Evolutionary conservation across 305 asterid genomes (phyloP), one percentile per base, ranked within the genome.

Genomic region (Fraxinus baroniana): DNA sequence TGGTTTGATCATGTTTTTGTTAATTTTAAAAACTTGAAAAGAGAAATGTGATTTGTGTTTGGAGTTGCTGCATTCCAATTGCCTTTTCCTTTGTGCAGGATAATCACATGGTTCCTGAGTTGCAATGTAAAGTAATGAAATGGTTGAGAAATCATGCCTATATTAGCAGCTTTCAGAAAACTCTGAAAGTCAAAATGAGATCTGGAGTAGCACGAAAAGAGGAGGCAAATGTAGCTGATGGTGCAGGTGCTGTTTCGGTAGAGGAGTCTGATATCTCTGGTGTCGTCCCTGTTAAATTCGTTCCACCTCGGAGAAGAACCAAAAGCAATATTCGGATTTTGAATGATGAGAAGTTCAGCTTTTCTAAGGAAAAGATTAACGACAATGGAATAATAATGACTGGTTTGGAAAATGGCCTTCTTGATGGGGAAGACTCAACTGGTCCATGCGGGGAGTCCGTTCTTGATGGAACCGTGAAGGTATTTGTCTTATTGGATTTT

Each of bases 111-210:
- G 87, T 81, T 60, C 90, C 97, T 37, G 93, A 90, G 84, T 78
- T 91, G 66, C 95, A 86, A 77, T 81, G 86, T 76, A 94, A 93
- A 89, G 84, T 96, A 78, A 86, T 89, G 74, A 87, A 85, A 79
- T 96, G 99, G 99, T 89, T 96, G 87, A 89, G 87, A 86, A 89
- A 83, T 81, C 93, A 93, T 87, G 95, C 91, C 84, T 86, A 91
- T 78, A 64, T 87, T 78, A 91, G 90, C 60, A 87, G 87, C 85
- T 86, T 87, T 33, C 94, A 84, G 76, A 93, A 91, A 82, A 85
- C 91, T 44, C 76, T 86, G 88, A 90, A 90, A 77, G 84, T 83
- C 81, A 91, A 89, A 82, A 86, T 89, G 85, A 84, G 87, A 86
- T 84, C 91, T 33, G 78, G 82, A 41, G 55, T 75, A 76, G 84